Evolutionary conservation across 371 early-diverging fungal genomes (phyloP), one percentile per base, ranked within the genome.

Genomic region (Mucor saturninus): DNA sequence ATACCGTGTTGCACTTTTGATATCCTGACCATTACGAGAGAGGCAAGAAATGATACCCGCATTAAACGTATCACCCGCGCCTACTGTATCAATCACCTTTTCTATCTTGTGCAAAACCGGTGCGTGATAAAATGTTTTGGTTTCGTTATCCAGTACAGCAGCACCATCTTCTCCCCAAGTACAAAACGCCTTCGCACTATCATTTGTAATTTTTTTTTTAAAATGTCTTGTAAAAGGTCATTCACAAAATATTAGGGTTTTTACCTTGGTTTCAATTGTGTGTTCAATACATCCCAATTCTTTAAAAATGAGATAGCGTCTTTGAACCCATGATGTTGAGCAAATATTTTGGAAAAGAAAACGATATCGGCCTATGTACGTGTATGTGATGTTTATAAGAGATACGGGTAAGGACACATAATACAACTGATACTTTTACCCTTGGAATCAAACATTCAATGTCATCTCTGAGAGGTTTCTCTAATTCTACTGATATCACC

Each of bases 31-130:
- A 43, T 13, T 3, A 2, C 14, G 13, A 0, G 14, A 5, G 14
- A 43, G 43, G 5, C 14, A 43, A 43, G 43, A 10, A 35, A 90
- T 85, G 21, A 83, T 65, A 1, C 89, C 88, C 3, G 89, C 90
- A 48, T 81, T 83, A 62, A 90, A 90, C 0, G 89, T 87, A 61
- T 90, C 90, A 15, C 90, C 90, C 5, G 89, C 89, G 13, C 90
- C 90, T 42, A 88, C 81, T 5, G 86, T 70, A 48, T 90, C 90
- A 5, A 84, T 71, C 0, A 84, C 79, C 40, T 62, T 64, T 10
- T 74, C 65, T 2, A 84, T 59, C 5, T 46, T 43, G 13, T 75
- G 72, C 2, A 21, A 21, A 21, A 86, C 83, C 4, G 78, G 64
- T 1, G 75, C 65, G 31, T 76, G 81, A 49, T 79, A 63, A 21